Conservation (phyloP, 2,329 filamentous ascomycete species). For the Chaetomium olivaceum region DNA sequence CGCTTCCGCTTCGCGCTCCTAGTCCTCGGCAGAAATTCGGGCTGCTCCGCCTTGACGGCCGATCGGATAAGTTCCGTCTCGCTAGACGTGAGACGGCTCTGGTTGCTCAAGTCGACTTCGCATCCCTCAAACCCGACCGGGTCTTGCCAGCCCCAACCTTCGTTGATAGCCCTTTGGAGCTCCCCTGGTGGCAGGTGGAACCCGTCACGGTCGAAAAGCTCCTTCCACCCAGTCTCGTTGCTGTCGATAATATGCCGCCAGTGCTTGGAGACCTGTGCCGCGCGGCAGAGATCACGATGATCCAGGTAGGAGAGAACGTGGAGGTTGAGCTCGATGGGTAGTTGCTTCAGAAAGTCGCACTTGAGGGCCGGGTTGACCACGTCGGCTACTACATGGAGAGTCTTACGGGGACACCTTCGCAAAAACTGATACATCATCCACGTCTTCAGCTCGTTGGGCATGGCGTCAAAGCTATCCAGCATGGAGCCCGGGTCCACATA, state of each 20-base stretch:
- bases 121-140: slow-evolving; percentile 72
- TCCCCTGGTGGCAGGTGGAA: slow-evolving; percentile 79
- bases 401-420: slow-evolving; percentile 81
- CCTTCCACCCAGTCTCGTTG: slow-evolving; percentile 95
- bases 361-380: slow-evolving; percentile 92
- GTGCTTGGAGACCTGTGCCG: slow-evolving; percentile 89
- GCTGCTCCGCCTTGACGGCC: slow-evolving; percentile 43
- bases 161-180: slow-evolving; percentile 77
- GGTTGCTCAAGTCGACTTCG: slow-evolving; percentile 75
- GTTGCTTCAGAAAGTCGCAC: slow-evolving; percentile 82
- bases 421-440: slow-evolving; percentile 97
- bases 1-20: slow-evolving; percentile 60
- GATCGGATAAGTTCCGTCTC: slow-evolving; percentile 53
- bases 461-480: slow-evolving; percentile 84
- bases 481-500: slow-evolving; percentile 82
- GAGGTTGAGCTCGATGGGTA: slow-evolving; percentile 83
- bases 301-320: slow-evolving; percentile 88
- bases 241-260: slow-evolving; percentile 91
- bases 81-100: slow-evolving; percentile 52
- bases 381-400: slow-evolving; percentile 83
- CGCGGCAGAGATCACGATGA: slow-evolving; percentile 79
- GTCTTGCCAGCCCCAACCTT: slow-evolving; percentile 98
- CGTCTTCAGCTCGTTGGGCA: slow-evolving; percentile 88
- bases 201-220: slow-evolving; percentile 81
- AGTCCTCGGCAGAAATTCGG: slow-evolving; percentile 42